A percentile compares a stretch with the other conserved stretches of the same genome.
These are phyloP conservation scores for Blastocystis sp. DNA, from an alignment of 352 stramenopile species.

Conservation along the genomic window DNA sequence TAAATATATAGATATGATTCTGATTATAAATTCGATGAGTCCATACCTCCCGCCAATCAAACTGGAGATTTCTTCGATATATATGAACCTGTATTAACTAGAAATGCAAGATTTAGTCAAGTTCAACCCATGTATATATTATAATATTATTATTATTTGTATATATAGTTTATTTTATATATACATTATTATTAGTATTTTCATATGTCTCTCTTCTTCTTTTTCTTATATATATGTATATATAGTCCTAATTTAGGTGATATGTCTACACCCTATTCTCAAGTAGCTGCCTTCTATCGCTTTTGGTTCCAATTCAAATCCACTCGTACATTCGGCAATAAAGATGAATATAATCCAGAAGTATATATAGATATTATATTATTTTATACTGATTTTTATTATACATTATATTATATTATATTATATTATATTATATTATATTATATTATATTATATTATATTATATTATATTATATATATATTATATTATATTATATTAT, in stretches of 20 bases:
- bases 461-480: no score
- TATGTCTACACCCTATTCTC: conserved; percentile 46
- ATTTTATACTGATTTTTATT: no score
- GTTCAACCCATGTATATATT: conserved; percentile 15
- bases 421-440: no score
- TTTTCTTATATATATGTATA: conserved; percentile 52
- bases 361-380: conserved; percentile 44
- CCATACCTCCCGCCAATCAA: conserved; percentile 32
- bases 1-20: conserved; percentile 18
- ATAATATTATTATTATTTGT: background rate
- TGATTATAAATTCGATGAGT: background rate
- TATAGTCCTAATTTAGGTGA: conserved; percentile 49
- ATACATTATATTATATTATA: no score
- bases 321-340: conserved; percentile 54
- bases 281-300: conserved; percentile 59
- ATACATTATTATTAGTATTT: conserved; percentile 43
- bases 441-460: no score
- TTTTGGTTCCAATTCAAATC: conserved; percentile 61
- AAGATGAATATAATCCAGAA: conserved; percentile 45
- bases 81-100: background rate
- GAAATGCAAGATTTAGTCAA: conserved; percentile 14
- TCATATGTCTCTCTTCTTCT: conserved; percentile 53
- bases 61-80: conserved; percentile 52
- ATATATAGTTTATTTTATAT: background rate
- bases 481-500: no score